Conservation (phyloP, 129 eudicot genomes). For the Oenanthe sinensis region DNA sequence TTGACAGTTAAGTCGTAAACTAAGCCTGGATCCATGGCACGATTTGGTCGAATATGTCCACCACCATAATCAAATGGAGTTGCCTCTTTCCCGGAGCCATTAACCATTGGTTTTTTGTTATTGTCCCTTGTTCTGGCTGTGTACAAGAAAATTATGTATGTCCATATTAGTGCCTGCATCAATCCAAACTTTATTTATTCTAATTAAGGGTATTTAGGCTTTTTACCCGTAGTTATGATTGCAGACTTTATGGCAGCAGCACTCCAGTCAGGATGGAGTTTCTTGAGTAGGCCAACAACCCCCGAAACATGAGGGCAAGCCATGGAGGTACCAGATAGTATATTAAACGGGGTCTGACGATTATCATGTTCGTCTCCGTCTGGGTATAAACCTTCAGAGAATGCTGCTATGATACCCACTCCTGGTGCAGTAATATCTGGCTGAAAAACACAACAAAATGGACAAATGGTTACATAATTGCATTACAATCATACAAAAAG, state of each 20-base stretch:
- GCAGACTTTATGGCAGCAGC: conserved; percentile 84
- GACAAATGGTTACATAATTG: background rate
- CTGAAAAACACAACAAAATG: conserved; percentile 21
- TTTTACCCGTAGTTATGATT: conserved; percentile 78
- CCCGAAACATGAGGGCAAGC: conserved; percentile 89
- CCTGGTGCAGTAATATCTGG: conserved; percentile 97
- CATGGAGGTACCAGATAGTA: conserved; percentile 81
- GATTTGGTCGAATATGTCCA: conserved; percentile 68
- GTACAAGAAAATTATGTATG: background rate
- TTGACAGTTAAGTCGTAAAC: conserved; percentile 51
- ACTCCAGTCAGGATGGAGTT: conserved; percentile 68
- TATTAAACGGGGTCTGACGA: conserved; percentile 27
- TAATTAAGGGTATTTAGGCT: background rate
- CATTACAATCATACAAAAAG: background rate
- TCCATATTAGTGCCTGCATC: background rate
- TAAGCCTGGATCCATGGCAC: conserved; percentile 76
- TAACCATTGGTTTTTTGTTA: conserved; percentile 30
- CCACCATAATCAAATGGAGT: conserved; percentile 65
- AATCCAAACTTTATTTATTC: background rate
- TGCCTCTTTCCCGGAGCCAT: conserved; percentile 22
- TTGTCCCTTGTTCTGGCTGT: conserved; percentile 67
- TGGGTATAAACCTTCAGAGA: conserved; percentile 34
- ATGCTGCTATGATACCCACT: conserved; percentile 73
- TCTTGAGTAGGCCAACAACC: conserved; percentile 65
- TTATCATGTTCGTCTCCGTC: conserved; percentile 5